Conservation (phyloP, 495 filamentous ascomycete genomes). For the Neurospora sp. region DNA sequence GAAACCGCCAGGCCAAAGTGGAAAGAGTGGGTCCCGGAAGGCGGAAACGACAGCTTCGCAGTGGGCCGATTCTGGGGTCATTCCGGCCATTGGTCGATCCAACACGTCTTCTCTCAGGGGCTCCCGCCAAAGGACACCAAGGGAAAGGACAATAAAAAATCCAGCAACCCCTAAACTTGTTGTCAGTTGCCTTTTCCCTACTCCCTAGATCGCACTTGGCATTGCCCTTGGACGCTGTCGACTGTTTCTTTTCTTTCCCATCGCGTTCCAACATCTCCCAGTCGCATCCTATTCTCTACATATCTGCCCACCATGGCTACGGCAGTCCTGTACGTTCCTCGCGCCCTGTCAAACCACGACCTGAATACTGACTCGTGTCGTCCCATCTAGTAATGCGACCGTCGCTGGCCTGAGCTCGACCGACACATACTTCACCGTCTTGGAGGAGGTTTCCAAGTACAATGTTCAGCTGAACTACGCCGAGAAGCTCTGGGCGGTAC, state of each 20-base stretch:
- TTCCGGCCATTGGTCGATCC: conserved; percentile 6
- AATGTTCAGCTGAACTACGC: conserved; percentile 77
- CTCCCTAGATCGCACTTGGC: conserved; percentile 7
- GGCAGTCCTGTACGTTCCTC: conserved; percentile 24
- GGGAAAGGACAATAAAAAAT: conserved; percentile 12
- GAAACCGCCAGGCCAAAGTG: background rate
- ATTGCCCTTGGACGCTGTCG: background rate
- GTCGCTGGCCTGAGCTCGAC: conserved; percentile 38
- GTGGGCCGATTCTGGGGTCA: conserved; percentile 25
- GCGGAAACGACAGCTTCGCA: conserved; percentile 12
- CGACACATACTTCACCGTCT: conserved; percentile 66
- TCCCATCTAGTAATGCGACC: conserved; percentile 32
- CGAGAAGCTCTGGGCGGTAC: conserved; percentile 84
- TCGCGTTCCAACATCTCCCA: background rate
- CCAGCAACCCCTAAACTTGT: conserved; percentile 12
- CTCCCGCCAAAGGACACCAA: background rate
- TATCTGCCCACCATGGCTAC: conserved; percentile 26
- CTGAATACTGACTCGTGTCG: conserved; percentile 24
- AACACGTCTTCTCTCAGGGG: conserved; percentile 2
- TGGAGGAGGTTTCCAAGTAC: conserved; percentile 76
- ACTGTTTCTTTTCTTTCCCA: conserved; percentile 6
- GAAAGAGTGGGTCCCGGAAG: conserved; percentile 12
- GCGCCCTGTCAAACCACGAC: background rate
- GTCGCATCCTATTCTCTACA: background rate
- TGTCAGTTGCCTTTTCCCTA: conserved; percentile 3